These are phyloP conservation scores for Coffea eugenioides DNA, from an alignment of 257 asterid species.

Conservation along the genomic window DNA sequence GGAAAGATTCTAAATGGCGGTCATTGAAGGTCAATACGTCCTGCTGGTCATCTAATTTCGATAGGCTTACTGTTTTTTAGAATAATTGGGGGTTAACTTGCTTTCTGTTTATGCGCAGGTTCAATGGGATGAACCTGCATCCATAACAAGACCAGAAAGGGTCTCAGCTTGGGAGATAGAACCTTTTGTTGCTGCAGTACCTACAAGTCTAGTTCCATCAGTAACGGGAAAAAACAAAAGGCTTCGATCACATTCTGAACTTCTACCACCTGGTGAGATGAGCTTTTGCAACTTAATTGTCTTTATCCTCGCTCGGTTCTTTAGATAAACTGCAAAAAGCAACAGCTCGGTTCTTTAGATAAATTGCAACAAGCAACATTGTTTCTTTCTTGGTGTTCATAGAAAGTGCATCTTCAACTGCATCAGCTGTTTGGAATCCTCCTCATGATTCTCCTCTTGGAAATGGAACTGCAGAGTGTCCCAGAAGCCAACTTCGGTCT, in stretches of 20 bases:
- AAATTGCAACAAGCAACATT: neutral
- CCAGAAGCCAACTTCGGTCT: slow-evolving; percentile 23
- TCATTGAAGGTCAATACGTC: slow-evolving; percentile 58
- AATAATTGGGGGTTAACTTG: neutral
- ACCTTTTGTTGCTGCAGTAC: slow-evolving; percentile 34
- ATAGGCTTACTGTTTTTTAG: neutral
- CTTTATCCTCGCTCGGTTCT: neutral
- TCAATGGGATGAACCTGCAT: slow-evolving; percentile 59
- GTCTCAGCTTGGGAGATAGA: slow-evolving; percentile 69
- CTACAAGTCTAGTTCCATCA: slow-evolving; percentile 24
- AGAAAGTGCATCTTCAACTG: slow-evolving; percentile 46
- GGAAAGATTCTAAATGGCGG: slow-evolving; percentile 81
- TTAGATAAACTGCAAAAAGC: too few species aligned
- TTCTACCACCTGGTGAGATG: slow-evolving; percentile 18
- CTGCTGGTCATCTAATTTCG: neutral
- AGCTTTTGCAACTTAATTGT: neutral
- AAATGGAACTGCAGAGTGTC: slow-evolving; percentile 35
- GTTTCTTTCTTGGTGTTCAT: slow-evolving; percentile 8
- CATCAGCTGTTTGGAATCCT: slow-evolving; percentile 60
- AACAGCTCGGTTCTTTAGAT: too few species aligned
- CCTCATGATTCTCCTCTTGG: slow-evolving; percentile 34
- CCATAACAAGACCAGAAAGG: slow-evolving; percentile 45
- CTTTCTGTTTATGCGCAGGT: slow-evolving; percentile 29
- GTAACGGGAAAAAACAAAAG: slow-evolving; percentile 25
- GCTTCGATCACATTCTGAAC: slow-evolving; percentile 20